These are phyloP conservation scores for Aureobasidium melanogenum DNA, from an alignment of 2,329 filamentous ascomycete genomes.

Conservation along the genomic window DNA sequence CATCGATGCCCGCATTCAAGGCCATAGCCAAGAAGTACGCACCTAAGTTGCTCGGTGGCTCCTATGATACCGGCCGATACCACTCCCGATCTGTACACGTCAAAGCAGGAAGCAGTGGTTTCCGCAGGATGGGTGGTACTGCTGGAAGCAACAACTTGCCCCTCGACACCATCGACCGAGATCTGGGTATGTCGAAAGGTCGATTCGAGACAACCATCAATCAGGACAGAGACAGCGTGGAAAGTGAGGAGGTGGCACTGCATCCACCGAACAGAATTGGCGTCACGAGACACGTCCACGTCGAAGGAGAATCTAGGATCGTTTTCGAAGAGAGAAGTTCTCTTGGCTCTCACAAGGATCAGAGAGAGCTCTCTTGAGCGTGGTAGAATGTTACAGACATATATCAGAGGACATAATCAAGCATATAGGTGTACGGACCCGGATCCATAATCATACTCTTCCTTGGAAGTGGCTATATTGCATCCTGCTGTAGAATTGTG, in stretches of 20 bases:
- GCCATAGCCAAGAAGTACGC: slow-evolving; percentile 27
- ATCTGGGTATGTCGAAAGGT: slow-evolving; percentile 5
- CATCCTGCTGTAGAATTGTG: too few relatives aligned
- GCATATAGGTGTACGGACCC: not conserved
- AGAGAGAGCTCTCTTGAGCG: not conserved
- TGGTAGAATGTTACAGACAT: not conserved
- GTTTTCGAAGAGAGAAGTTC: not conserved
- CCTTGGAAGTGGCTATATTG: not conserved
- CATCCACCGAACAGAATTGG: slow-evolving; percentile 2
- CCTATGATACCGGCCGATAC: not conserved
- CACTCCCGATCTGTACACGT: not conserved
- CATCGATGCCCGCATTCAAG: slow-evolving; percentile 30
- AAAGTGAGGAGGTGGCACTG: not conserved
- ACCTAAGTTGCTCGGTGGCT: slow-evolving; percentile 23
- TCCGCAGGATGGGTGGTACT: not conserved
- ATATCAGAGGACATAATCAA: not conserved
- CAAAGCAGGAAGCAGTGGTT: not conserved
- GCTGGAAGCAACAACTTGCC: not conserved
- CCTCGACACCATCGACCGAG: slow-evolving; percentile 1
- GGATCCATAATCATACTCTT: not conserved
- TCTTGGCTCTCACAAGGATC: not conserved
- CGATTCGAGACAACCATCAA: slow-evolving; percentile 1
- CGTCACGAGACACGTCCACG: not conserved
- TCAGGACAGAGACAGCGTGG: not conserved
- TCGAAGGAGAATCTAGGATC: slow-evolving; percentile 4